Evolutionary conservation across 2,329 filamentous ascomycete species (phyloP).

Genomic region (Clarireedia monteithiana): DNA sequence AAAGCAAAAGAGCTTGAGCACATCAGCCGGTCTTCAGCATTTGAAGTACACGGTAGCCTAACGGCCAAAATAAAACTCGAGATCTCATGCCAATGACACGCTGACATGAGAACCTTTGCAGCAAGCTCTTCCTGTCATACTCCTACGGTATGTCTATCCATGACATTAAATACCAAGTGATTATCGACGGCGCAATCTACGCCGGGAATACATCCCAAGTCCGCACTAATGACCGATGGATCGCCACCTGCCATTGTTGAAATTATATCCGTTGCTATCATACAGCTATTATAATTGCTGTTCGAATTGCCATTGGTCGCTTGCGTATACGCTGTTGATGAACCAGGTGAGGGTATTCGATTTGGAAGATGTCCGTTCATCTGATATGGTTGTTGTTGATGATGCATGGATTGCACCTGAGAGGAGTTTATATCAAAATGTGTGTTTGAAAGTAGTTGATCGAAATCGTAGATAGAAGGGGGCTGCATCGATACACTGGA

Average conservation of each 20-base stretch:
- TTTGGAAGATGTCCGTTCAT: slow-evolving; percentile 4
- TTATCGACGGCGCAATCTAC: slow-evolving; percentile 38
- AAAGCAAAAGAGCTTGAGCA: too few species aligned
- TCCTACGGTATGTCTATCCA: slow-evolving; percentile 35
- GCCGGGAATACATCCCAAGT: slow-evolving; percentile 33
- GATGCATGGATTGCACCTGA: not conserved
- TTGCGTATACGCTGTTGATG: slow-evolving; percentile 1
- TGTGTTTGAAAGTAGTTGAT: slow-evolving; percentile 5
- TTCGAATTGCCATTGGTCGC: slow-evolving; percentile 12
- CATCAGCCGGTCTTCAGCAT: too few species aligned
- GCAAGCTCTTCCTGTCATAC: slow-evolving; percentile 12
- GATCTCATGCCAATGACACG: too few species aligned
- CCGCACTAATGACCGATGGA: slow-evolving; percentile 30
- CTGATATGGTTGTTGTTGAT: not conserved
- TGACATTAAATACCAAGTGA: slow-evolving; percentile 34
- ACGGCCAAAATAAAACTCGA: too few species aligned
- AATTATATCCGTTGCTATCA: slow-evolving; percentile 38
- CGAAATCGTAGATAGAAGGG: slow-evolving; percentile 19
- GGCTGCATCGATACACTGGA: slow-evolving; percentile 13
- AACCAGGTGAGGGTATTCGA: slow-evolving; percentile 9
- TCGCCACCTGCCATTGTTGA: slow-evolving; percentile 34
- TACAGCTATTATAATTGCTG: slow-evolving; percentile 26
- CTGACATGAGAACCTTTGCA: too few species aligned
- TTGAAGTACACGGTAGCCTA: too few species aligned
- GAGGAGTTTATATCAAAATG: not conserved